Evolutionary conservation across 805 yeast species (phyloP).

Genomic region (Monosporozyma solicola): DNA sequence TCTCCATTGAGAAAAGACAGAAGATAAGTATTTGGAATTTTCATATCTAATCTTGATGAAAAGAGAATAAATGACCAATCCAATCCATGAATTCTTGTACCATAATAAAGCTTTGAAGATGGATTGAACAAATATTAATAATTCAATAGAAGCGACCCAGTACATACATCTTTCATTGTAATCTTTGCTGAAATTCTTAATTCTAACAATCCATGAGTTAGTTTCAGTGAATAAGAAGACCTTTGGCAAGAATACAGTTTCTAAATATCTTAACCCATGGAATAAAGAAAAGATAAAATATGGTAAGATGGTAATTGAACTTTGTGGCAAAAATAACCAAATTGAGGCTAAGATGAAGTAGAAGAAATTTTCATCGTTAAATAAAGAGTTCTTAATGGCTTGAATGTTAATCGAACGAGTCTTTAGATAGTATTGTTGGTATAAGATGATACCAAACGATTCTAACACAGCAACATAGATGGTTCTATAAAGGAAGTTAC

Average conservation of each 20-base stretch:
- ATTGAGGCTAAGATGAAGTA: conserved; percentile 51
- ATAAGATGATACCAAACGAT: conserved; percentile 69
- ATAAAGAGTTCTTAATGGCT: conserved; percentile 14
- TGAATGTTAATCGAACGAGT: conserved; percentile 11
- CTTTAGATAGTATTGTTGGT: conserved; percentile 40
- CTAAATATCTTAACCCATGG: conserved; percentile 68
- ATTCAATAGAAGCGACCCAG: conserved; percentile 52
- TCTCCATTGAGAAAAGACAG: conserved; percentile 59
- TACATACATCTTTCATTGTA: conserved; percentile 53
- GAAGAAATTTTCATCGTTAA: conserved; percentile 62
- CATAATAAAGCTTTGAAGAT: conserved; percentile 50
- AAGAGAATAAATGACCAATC: conserved; percentile 43
- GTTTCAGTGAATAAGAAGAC: conserved; percentile 25
- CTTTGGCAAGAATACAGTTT: conserved; percentile 58
- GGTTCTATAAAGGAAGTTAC: conserved; percentile 44
- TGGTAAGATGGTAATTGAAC: conserved; percentile 58
- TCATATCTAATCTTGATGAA: conserved; percentile 76
- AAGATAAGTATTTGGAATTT: conserved; percentile 62
- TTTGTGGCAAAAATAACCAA: conserved; percentile 51
- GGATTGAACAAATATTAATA: conserved; percentile 34
- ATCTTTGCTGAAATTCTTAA: conserved; percentile 36
- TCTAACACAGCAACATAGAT: conserved; percentile 56
- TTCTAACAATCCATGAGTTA: conserved; percentile 22
- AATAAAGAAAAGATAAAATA: conserved; percentile 70
- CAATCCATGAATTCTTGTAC: conserved; percentile 53